These are phyloP conservation scores for Arthromyces matolae DNA, from an alignment of 768 basidiomycete genomes.

Conservation along the genomic window DNA sequence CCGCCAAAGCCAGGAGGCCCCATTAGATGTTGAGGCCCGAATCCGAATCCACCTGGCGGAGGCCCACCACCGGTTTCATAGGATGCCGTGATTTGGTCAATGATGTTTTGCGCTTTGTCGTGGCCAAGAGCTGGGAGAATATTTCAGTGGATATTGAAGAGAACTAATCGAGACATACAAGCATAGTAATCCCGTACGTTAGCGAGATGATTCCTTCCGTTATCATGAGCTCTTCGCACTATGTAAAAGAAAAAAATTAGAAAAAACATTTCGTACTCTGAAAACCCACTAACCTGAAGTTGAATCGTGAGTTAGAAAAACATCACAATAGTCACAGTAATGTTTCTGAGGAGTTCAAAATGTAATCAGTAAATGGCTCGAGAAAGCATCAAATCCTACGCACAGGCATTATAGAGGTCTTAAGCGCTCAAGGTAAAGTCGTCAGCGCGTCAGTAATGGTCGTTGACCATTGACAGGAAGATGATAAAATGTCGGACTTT, in stretches of 20 bases:
- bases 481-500: slow-evolving; percentile 23
- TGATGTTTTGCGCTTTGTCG: slow-evolving; percentile 97
- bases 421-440: slow-evolving; percentile 5
- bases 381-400: slow-evolving; percentile 29
- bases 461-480: slow-evolving; percentile 16
- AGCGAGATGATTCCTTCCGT: slow-evolving; percentile 91
- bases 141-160: too few species aligned
- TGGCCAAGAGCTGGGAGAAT: slow-evolving; percentile 68
- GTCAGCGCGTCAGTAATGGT: too few species aligned
- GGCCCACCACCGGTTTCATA: slow-evolving; percentile 87
- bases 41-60: slow-evolving; percentile 84
- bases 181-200: slow-evolving; percentile 98
- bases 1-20: slow-evolving; percentile 46
- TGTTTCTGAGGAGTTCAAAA: slow-evolving; percentile 59
- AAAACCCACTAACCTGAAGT: slow-evolving; percentile 69
- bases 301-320: slow-evolving; percentile 92
- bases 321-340: slow-evolving; percentile 92
- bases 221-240: slow-evolving; percentile 99
- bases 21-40: slow-evolving; percentile 76
- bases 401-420: slow-evolving; percentile 60
- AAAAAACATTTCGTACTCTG: background rate
- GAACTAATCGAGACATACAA: slow-evolving; percentile 52
- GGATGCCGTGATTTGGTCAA: slow-evolving; percentile 94
- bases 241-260: slow-evolving; percentile 15
- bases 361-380: background rate